Evolutionary conservation across 1,284 basidiomycete species (phyloP).

Genomic region (Cystobasidiaceae sp.): DNA sequence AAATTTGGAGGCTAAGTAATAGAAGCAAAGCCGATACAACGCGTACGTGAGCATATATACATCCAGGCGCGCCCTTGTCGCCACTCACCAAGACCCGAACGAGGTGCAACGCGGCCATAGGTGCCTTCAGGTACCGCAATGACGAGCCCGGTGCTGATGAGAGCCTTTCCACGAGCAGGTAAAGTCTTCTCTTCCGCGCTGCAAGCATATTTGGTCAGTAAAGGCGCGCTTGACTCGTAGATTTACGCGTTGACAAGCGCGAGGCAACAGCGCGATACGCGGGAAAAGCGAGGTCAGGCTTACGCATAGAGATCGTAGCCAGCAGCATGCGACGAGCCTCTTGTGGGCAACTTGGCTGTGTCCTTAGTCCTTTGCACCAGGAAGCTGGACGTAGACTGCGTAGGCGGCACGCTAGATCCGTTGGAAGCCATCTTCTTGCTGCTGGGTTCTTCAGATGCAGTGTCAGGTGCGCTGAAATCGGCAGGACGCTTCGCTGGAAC

Average conservation of each 20-base stretch:
- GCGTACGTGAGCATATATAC: neutral
- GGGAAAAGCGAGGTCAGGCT: constrained; percentile 32
- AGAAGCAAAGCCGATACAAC: neutral
- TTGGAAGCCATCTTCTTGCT: neutral
- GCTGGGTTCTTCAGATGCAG: too few relatives aligned
- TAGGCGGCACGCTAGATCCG: neutral
- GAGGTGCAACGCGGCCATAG: constrained; percentile 91
- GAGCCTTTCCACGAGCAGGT: constrained; percentile 78
- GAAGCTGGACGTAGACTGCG: constrained; percentile 48
- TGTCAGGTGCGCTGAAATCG: too few relatives aligned
- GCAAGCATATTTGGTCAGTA: neutral
- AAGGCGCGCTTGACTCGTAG: neutral
- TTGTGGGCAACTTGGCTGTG: constrained; percentile 76
- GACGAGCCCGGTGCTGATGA: constrained; percentile 83
- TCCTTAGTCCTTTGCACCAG: constrained; percentile 79
- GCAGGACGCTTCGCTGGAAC: too few relatives aligned
- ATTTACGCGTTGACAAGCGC: too few relatives aligned
- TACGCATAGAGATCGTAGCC: constrained; percentile 92
- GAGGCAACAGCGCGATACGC: too few relatives aligned
- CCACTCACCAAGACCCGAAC: constrained; percentile 80
- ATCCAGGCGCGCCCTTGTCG: neutral
- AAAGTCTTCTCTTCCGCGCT: constrained; percentile 71
- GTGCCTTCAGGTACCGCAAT: constrained; percentile 87
- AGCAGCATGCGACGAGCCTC: constrained; percentile 77
- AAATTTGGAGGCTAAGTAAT: constrained; percentile 74